phyloP scores from a whole-genome alignment of 257 asterid species.

The Mentha longifolia region DNA sequence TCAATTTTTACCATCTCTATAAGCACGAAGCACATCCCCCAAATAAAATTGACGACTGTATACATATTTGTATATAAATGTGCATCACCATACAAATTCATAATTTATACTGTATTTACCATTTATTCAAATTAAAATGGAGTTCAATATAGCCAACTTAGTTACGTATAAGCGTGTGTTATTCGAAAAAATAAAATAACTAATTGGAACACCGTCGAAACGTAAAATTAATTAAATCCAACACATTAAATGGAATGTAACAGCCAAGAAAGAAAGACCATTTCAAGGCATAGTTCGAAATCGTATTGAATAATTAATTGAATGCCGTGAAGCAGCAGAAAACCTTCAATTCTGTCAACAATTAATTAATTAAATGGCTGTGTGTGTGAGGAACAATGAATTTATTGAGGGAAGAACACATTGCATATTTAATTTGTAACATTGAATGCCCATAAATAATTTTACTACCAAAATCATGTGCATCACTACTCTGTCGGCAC shows the following conservation, averaged over 20 bases:
- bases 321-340: slow-evolving; percentile 24
- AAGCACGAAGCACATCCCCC: too few species aligned
- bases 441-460: slow-evolving; percentile 31
- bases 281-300: slow-evolving; percentile 4
- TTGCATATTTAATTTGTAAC: slow-evolving; percentile 9
- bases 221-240: background rate
- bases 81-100: too few species aligned
- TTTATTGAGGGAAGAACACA: slow-evolving; percentile 17
- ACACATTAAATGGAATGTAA: background rate
- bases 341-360: slow-evolving; percentile 9
- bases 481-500: slow-evolving; percentile 44
- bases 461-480: slow-evolving; percentile 40
- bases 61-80: too few species aligned
- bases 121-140: too few species aligned
- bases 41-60: too few species aligned
- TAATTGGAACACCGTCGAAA: background rate
- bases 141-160: too few species aligned
- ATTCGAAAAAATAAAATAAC: background rate
- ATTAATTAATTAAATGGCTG: background rate
- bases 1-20: too few species aligned
- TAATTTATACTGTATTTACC: too few species aligned
- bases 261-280: slow-evolving; percentile 6
- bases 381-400: slow-evolving; percentile 14
- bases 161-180: too few species aligned
- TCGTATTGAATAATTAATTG: background rate